Percentiles rank a stretch among this genome's conserved stretches.
These are phyloP conservation scores for Citrus hindsii DNA, from an alignment of 345 rosid species.

Conservation along the genomic window DNA sequence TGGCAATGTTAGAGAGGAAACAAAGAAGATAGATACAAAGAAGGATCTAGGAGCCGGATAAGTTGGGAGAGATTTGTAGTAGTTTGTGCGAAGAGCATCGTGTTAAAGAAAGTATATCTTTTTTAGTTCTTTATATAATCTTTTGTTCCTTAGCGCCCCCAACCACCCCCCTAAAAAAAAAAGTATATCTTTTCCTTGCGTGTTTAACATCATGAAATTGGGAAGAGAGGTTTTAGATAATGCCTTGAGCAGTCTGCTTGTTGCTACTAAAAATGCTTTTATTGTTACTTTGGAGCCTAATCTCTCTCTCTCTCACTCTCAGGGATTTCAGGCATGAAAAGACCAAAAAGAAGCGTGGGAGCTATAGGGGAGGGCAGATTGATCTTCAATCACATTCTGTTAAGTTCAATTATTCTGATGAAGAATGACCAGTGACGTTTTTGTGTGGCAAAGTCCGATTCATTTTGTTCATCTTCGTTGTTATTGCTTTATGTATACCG, in stretches of 20 bases:
- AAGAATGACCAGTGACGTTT: slow-evolving; percentile 34
- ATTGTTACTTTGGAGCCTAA: neutral
- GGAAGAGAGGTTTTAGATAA: neutral
- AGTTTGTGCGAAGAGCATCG: neutral
- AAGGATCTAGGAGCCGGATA: no score
- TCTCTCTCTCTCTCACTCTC: slow-evolving; percentile 6
- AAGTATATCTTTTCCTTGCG: neutral
- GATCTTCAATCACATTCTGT: slow-evolving; percentile 76
- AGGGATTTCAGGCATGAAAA: slow-evolving; percentile 95
- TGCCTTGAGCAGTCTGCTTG: no score
- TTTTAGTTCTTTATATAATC: no score
- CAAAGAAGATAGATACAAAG: neutral
- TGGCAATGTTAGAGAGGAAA: no score
- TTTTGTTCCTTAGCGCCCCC: no score
- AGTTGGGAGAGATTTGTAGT: no score
- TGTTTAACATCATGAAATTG: neutral
- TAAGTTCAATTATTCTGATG: slow-evolving; percentile 84
- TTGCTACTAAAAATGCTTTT: neutral
- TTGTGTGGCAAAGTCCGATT: neutral
- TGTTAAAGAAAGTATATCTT: neutral
- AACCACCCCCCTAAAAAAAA: no score
- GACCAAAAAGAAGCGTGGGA: slow-evolving; percentile 97
- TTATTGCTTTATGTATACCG: neutral
- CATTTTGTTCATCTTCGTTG: neutral
- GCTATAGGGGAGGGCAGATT: slow-evolving; percentile 90